phyloP scores from a whole-genome alignment of 331 rosid genomes.

The Phaseolus coccineus region DNA sequence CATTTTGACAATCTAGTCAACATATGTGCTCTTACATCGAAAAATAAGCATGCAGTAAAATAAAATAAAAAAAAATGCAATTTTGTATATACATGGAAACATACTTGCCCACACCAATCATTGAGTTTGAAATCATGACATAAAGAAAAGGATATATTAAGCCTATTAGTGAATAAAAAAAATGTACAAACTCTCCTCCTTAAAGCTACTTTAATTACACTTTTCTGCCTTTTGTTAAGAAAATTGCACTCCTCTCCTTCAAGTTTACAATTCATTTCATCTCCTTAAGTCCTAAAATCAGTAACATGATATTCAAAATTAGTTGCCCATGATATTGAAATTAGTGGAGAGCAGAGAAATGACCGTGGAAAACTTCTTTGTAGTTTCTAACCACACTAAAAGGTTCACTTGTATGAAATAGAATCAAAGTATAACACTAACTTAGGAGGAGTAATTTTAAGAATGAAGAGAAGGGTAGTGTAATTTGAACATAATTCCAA shows the following conservation, averaged over 20 bases:
- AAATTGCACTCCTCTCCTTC: neutral
- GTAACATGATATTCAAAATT: no score
- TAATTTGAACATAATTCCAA: no score
- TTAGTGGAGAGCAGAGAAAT: no score
- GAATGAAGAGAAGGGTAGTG: no score
- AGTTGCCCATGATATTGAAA: no score
- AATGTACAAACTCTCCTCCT: neutral
- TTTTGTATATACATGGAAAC: neutral
- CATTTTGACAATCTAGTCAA: conserved; percentile 17
- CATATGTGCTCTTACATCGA: neutral
- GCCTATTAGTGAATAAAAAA: conserved; percentile 11
- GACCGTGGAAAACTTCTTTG: no score
- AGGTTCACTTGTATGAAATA: no score
- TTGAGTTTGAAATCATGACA: conserved; percentile 19
- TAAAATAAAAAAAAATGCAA: neutral
- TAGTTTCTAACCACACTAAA: no score
- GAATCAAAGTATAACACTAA: no score
- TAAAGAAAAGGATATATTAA: neutral
- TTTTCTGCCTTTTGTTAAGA: neutral
- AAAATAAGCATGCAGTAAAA: conserved; percentile 18
- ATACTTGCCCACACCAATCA: neutral
- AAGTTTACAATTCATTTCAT: no score
- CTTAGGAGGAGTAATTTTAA: no score
- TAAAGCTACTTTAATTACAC: neutral
- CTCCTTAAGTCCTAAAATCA: no score